Conservation (phyloP, 768 basidiomycete species). For the Xerocomellus chrysenteron region DNA sequence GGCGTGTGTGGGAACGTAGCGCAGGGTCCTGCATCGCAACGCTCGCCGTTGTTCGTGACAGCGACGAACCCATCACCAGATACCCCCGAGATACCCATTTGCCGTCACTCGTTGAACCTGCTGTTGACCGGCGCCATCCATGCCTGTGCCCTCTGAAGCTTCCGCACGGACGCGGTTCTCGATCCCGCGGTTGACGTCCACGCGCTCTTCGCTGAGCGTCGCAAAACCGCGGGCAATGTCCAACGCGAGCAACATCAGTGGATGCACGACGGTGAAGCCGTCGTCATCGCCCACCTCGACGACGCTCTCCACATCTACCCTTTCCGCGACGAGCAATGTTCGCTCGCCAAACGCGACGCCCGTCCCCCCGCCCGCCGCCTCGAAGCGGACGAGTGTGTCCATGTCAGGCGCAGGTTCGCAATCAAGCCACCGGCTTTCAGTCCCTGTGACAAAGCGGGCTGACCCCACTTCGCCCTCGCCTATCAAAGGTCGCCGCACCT, state of each 20-base stretch:
- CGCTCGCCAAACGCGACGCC: conserved; percentile 56
- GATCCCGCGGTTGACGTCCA: conserved; percentile 42
- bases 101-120: neutral
- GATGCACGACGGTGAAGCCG: conserved; percentile 49
- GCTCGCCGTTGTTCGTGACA: conserved; percentile 18
- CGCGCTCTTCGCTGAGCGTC: conserved; percentile 43
- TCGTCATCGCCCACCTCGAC: conserved; percentile 26
- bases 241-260: conserved; percentile 48
- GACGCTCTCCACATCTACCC: conserved; percentile 27
- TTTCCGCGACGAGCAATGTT: conserved; percentile 18
- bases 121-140: conserved; percentile 10
- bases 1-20: conserved; percentile 19
- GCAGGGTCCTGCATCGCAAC: conserved; percentile 7
- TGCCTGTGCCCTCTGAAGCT: conserved; percentile 49
- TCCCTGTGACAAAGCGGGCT: conserved; percentile 33
- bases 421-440: conserved; percentile 38
- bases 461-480: conserved; percentile 29
- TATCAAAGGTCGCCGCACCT: conserved; percentile 26
- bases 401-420: conserved; percentile 39
- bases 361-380: conserved; percentile 35
- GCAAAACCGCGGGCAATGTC: conserved; percentile 56
- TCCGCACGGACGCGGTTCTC: conserved; percentile 44
- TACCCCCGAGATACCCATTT: conserved; percentile 21
- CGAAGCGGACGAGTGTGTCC: conserved; percentile 40
- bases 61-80: conserved; percentile 13